Base-by-base conservation (phyloP, 208 protist genomes). In the Crithidia sp. region DNA sequence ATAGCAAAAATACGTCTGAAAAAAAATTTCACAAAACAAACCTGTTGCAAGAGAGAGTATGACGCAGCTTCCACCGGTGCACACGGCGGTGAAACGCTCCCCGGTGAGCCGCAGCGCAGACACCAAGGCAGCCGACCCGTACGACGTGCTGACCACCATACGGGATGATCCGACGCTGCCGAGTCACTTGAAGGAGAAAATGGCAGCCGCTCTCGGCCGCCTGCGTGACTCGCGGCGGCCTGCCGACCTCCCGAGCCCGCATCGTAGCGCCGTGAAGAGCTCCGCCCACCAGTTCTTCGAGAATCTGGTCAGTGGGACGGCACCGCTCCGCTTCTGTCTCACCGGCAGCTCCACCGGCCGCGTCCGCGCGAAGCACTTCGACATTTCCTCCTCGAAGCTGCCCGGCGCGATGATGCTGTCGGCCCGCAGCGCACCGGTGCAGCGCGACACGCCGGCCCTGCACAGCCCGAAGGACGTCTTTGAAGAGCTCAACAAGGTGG, bases 391-490 rank as follows among this genome's bases (percentile, higher is more conserved):
- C 5, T 84, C 79, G 7, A 59, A 54, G 54, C 61, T 78, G 0
- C 72, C 74, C 13, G 70, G 78, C 2, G 37, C 65, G 16, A 40
- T 65, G 2, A 62, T 65, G 36, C 13, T 79, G 53, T 63, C 58
- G 2, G 43, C 74, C 2, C 44, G 59, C 28, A 62, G 19, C 53
- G 59, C 67, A 9, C 47, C 54, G 8, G 59, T 70, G 52, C 64
- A 67, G 66, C 74, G 70, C 41, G 57, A 50, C 52, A 67, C 66
- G 47, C 81, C 91, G 6, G 77, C 87, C 2, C 60, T 93, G 14
- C 91, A 95, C 67, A 81, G 81, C 44, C 91, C 88, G 28, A 71
- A 78, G 14, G 85, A 92, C 37, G 83, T 82, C 3, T 95, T 95
- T 80, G 69, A 66, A n/a, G 72, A 67, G 36, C 88, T 95, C 81